Percentiles rank a stretch among this genome's conserved stretches.
These are phyloP conservation scores for Pestalotiopsis sp. DNA, from an alignment of 2,329 filamentous ascomycete species.

Conservation along the genomic window DNA sequence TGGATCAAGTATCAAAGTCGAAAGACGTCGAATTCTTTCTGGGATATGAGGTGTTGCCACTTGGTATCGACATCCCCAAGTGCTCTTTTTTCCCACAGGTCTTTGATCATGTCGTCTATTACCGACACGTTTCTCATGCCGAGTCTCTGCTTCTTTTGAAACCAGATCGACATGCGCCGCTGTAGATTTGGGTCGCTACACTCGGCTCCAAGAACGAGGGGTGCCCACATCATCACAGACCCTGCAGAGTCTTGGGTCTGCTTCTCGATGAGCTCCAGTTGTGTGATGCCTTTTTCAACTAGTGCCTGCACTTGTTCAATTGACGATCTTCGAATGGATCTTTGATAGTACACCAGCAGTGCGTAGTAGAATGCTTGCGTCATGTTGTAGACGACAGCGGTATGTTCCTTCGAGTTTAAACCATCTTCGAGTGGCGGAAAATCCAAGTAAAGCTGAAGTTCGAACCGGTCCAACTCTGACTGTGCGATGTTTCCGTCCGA, in stretches of 20 bases:
- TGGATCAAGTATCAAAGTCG: slow-evolving; percentile 6
- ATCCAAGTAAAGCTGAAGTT: slow-evolving; percentile 32
- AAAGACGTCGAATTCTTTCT: slow-evolving; percentile 35
- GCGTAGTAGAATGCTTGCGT: slow-evolving; percentile 38
- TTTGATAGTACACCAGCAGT: slow-evolving; percentile 35
- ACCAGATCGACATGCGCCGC: slow-evolving; percentile 31
- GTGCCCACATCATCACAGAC: slow-evolving; percentile 38
- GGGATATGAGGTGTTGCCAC: slow-evolving; percentile 35
- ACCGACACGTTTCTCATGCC: slow-evolving; percentile 36
- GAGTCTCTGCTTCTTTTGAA: slow-evolving; percentile 33
- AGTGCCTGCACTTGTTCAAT: slow-evolving; percentile 30
- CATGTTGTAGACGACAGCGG: slow-evolving; percentile 24
- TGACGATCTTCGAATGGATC: slow-evolving; percentile 28
- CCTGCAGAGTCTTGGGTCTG: slow-evolving; percentile 31
- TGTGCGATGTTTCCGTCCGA: slow-evolving; percentile 11
- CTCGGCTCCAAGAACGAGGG: slow-evolving; percentile 37
- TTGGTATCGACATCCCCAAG: slow-evolving; percentile 23
- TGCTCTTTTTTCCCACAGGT: slow-evolving; percentile 30
- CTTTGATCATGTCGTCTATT: slow-evolving; percentile 31
- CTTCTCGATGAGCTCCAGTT: slow-evolving; percentile 34
- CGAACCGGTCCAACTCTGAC: slow-evolving; percentile 30
- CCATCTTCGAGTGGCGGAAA: slow-evolving; percentile 21
- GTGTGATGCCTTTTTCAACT: slow-evolving; percentile 31
- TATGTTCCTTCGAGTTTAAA: slow-evolving; percentile 26
- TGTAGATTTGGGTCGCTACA: slow-evolving; percentile 30